Conservation (phyloP, 768 basidiomycete genomes). For the Boletus subparvulus region DNA sequence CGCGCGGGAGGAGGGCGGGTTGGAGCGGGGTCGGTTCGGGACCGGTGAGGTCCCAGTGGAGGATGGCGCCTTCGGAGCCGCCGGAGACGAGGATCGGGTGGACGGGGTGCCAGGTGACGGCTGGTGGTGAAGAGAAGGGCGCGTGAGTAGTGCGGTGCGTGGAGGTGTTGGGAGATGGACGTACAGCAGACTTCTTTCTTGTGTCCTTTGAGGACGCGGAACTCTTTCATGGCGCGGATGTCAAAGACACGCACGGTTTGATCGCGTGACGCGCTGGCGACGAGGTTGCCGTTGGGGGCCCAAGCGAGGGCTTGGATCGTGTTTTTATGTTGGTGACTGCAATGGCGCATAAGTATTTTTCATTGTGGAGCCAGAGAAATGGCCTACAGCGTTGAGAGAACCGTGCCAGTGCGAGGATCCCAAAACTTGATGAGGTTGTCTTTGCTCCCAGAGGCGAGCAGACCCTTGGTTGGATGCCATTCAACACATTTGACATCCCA, state of each 20-base stretch:
- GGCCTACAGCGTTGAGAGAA: conserved; percentile 84
- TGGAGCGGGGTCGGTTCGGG: conserved; percentile 43
- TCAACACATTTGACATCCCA: conserved; percentile 99
- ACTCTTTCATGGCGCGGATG: conserved; percentile 97
- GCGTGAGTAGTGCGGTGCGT: background rate
- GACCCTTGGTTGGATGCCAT: conserved; percentile 97
- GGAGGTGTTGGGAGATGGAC: conserved; percentile 30
- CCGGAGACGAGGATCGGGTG: conserved; percentile 92
- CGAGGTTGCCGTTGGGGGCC: conserved; percentile 92
- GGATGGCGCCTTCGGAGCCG: conserved; percentile 89
- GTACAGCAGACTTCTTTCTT: conserved; percentile 97
- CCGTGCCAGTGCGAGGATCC: conserved; percentile 93
- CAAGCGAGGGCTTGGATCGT: conserved; percentile 91
- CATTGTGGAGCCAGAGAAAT: background rate
- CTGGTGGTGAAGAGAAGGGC: conserved; percentile 37
- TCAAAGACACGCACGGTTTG: conserved; percentile 96
- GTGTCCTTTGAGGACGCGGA: conserved; percentile 89
- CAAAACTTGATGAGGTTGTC: conserved; percentile 99
- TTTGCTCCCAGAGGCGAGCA: conserved; percentile 93
- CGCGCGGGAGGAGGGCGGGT: conserved; percentile 59
- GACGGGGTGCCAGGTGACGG: conserved; percentile 93
- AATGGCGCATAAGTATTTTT: background rate
- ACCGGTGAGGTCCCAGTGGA: conserved; percentile 91
- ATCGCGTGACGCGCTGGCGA: conserved; percentile 94
- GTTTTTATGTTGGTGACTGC: conserved; percentile 94